Conservation (phyloP, 805 yeast genomes). For the Starmerella scarabaei region DNA sequence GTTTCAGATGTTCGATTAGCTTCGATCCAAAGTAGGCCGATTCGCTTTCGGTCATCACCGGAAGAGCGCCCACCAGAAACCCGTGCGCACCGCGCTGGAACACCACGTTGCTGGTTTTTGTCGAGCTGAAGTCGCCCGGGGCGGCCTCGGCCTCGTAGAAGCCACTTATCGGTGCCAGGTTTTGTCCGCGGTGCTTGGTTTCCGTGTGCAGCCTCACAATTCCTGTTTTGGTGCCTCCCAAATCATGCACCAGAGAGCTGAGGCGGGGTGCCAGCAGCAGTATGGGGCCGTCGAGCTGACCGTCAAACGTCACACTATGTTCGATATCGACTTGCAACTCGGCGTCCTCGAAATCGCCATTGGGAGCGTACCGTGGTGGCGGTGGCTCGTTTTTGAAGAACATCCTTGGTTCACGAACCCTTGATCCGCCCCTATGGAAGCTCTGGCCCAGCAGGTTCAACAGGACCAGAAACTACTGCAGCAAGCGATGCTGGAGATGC, state of each 20-base stretch:
- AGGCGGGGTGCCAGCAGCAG: slow-evolving; percentile 13
- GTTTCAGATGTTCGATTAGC: slow-evolving; percentile 5
- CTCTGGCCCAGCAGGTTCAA: slow-evolving; percentile 17
- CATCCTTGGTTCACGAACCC: slow-evolving; percentile 5
- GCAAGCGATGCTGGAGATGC: slow-evolving; percentile 58
- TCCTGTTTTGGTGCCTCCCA: slow-evolving; percentile 1
- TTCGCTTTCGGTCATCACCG: slow-evolving; percentile 14
- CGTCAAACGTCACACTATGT: background rate
- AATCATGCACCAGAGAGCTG: background rate
- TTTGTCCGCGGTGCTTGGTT: background rate
- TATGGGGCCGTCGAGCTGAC: background rate
- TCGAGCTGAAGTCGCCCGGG: slow-evolving; percentile 2
- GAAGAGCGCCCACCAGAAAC: slow-evolving; percentile 6
- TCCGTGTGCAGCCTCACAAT: background rate
- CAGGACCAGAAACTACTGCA: slow-evolving; percentile 25
- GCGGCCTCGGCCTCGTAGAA: slow-evolving; percentile 12
- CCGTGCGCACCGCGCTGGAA: slow-evolving; percentile 3
- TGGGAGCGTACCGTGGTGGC: slow-evolving; percentile 41
- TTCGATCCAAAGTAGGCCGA: slow-evolving; percentile 13
- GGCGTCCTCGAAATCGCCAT: slow-evolving; percentile 30
- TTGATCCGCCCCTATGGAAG: slow-evolving; percentile 7
- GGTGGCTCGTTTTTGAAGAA: slow-evolving; percentile 31
- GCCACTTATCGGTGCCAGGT: background rate
- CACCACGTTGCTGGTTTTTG: background rate
- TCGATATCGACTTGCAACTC: slow-evolving; percentile 1